Conservation (phyloP, 2,329 filamentous ascomycete species). For the Celoporthe dispersa region DNA sequence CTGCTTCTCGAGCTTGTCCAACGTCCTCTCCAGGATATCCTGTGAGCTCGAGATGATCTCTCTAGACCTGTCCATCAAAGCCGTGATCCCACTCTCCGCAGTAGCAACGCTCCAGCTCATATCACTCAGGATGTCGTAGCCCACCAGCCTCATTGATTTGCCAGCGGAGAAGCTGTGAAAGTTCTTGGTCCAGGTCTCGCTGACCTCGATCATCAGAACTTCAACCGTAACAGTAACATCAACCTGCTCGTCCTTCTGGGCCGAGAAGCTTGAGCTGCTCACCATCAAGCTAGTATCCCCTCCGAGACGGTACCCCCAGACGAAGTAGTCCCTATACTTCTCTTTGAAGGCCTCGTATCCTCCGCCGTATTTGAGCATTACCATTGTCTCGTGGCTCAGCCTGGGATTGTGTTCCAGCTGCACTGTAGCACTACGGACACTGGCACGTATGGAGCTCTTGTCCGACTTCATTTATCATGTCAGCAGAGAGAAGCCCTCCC, state of each 20-base stretch:
- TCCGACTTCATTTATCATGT: background rate
- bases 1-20: background rate
- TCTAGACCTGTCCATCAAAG: background rate
- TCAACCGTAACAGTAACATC: background rate
- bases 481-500: background rate
- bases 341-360: slow-evolving; percentile 3
- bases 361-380: slow-evolving; percentile 1
- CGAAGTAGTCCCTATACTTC: slow-evolving; percentile 1
- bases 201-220: background rate
- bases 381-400: slow-evolving; percentile 4
- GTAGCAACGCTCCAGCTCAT: background rate
- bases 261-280: slow-evolving; percentile 7
- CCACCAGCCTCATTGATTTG: slow-evolving; percentile 10
- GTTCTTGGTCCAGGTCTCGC: slow-evolving; percentile 2
- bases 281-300: slow-evolving; percentile 1
- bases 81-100: background rate
- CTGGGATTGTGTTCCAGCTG: slow-evolving; percentile 1
- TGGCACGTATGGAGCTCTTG: slow-evolving; percentile 13
- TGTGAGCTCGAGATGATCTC: background rate
- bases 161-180: background rate
- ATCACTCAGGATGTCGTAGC: slow-evolving; percentile 2
- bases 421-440: background rate
- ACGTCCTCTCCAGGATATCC: slow-evolving; percentile 2
- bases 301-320: slow-evolving; percentile 6
- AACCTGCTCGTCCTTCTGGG: background rate